These are phyloP conservation scores for Verticillium albo-atrum DNA, from an alignment of 2,329 filamentous ascomycete species.

Conservation along the genomic window DNA sequence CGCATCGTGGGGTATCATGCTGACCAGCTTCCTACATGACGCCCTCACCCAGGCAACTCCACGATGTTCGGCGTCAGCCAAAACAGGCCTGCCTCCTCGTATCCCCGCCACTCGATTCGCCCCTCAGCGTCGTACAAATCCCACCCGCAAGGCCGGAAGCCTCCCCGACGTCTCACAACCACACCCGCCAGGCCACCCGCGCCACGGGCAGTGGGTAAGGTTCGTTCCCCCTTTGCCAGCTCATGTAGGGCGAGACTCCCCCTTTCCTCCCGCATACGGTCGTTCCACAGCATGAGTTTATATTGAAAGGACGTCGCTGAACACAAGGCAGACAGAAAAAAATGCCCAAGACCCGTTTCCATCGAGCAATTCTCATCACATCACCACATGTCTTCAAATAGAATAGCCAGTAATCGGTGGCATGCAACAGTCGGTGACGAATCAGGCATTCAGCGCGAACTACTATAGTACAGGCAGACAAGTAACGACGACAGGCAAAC, in stretches of 20 bases:
- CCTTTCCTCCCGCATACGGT: background rate
- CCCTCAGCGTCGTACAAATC: background rate
- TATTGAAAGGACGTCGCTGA: no score
- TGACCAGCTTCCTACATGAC: no score
- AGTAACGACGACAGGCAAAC: background rate
- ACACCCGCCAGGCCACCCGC: background rate
- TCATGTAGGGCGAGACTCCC: background rate
- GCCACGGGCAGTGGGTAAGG: background rate
- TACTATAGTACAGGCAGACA: background rate
- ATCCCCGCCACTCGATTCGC: background rate
- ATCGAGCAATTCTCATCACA: background rate
- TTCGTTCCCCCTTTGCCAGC: background rate
- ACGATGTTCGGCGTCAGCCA: background rate
- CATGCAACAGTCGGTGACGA: background rate
- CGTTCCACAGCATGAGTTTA: background rate
- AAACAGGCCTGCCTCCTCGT: background rate
- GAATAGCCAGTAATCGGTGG: no score
- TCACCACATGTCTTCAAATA: background rate
- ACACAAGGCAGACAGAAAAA: no score
- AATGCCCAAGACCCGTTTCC: no score
- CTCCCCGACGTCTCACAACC: background rate
- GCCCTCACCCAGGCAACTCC: no score
- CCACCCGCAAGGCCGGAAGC: background rate
- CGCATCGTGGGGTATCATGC: no score
- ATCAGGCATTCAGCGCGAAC: background rate